phyloP scores from a whole-genome alignment of 2,329 filamentous ascomycete species.

The Aspergillaceae sp. region DNA sequence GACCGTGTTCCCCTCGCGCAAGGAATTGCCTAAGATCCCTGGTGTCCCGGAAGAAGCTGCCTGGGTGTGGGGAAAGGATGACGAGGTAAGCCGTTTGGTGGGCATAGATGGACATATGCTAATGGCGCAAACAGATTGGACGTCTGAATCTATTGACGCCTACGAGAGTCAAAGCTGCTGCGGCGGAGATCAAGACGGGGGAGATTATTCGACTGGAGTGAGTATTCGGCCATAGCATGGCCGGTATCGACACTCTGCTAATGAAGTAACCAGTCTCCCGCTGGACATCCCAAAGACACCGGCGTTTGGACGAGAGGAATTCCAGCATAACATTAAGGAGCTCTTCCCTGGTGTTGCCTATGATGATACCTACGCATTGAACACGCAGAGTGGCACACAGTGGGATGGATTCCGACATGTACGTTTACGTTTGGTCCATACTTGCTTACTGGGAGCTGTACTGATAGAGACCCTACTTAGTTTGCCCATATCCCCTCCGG shows the following conservation, averaged over 20 bases:
- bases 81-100: conserved; percentile 33
- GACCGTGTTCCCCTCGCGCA: conserved; percentile 45
- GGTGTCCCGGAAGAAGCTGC: conserved; percentile 48
- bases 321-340: conserved; percentile 48
- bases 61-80: conserved; percentile 54
- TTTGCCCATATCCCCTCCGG: conserved; percentile 31
- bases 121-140: conserved; percentile 16
- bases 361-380: conserved; percentile 40
- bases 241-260: too few species aligned
- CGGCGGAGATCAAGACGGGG: conserved; percentile 47
- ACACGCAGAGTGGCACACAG: conserved; percentile 43
- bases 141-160: conserved; percentile 51
- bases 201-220: conserved; percentile 49
- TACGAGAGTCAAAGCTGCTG: conserved; percentile 44
- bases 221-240: conserved; percentile 5
- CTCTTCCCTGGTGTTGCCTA: conserved; percentile 28
- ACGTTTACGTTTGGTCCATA: conserved; percentile 4
- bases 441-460: conserved; percentile 1
- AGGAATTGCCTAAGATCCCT: conserved; percentile 44
- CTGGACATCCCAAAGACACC: conserved; percentile 45
- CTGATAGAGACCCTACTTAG: conserved; percentile 10
- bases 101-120: background rate
- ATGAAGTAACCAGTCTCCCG: conserved; percentile 35
- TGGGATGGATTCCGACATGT: conserved; percentile 46
- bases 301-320: conserved; percentile 44